These are phyloP conservation scores for Cladobotryum protrusum DNA, from an alignment of 2,329 filamentous ascomycete genomes.

Conservation along the genomic window DNA sequence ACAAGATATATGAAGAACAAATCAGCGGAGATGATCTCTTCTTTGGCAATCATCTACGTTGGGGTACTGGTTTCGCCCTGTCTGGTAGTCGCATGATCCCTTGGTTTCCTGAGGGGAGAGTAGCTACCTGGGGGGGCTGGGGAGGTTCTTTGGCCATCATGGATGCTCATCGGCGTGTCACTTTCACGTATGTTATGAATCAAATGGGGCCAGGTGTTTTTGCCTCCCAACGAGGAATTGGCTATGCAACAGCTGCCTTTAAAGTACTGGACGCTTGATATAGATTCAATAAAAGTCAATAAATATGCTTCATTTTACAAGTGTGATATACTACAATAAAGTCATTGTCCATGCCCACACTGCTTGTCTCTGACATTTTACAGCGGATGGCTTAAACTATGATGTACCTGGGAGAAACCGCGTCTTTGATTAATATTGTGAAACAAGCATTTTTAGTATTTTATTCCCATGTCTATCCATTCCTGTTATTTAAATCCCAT, in stretches of 20 bases:
- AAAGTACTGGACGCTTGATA: not conserved
- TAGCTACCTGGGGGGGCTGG: constrained; percentile 38
- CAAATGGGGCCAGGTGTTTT: constrained; percentile 4
- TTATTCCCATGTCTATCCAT: too few relatives aligned
- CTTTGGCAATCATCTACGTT: constrained; percentile 26
- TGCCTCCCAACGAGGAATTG: not conserved
- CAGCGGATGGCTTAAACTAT: too few relatives aligned
- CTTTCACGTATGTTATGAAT: constrained; percentile 38
- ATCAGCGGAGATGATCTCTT: constrained; percentile 34
- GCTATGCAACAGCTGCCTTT: constrained; percentile 3
- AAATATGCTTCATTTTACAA: too few relatives aligned
- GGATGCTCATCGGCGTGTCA: constrained; percentile 36
- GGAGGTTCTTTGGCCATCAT: constrained; percentile 39
- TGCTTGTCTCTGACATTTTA: too few relatives aligned
- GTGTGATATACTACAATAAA: too few relatives aligned
- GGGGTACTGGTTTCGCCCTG: constrained; percentile 34
- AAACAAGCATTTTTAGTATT: too few relatives aligned
- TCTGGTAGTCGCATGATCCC: not conserved
- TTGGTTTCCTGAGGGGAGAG: constrained; percentile 23
- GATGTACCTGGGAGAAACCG: too few relatives aligned
- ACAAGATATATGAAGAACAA: constrained; percentile 41
- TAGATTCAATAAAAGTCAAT: too few relatives aligned
- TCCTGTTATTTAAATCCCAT: too few relatives aligned
- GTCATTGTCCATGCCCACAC: too few relatives aligned
- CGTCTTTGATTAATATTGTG: too few relatives aligned